phyloP scores from a whole-genome alignment of 106 monocot genomes.

The Dioscorea zingiberensis region DNA sequence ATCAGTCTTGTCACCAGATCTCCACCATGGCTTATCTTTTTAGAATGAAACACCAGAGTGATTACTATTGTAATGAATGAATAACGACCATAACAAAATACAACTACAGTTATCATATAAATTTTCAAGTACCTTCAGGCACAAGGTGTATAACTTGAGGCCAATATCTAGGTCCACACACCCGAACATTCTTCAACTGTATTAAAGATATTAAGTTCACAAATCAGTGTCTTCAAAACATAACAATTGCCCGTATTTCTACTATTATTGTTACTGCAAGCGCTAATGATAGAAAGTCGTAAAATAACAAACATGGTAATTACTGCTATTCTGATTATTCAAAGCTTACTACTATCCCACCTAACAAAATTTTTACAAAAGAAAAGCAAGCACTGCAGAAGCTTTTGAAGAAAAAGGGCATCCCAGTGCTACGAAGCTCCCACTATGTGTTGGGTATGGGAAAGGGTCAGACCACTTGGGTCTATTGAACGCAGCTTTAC shows the following conservation, averaged over 20 bases:
- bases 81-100: no score
- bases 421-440: no score
- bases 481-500: no score
- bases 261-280: no score
- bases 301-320: background rate
- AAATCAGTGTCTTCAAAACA: no score
- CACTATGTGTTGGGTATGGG: no score
- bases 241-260: no score
- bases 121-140: slow-evolving; percentile 62
- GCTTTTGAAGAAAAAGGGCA: background rate
- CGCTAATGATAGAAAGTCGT: background rate
- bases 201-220: background rate
- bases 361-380: background rate
- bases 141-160: slow-evolving; percentile 63
- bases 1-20: slow-evolving; percentile 52
- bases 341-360: background rate
- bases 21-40: slow-evolving; percentile 83
- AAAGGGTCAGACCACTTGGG: no score
- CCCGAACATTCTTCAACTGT: slow-evolving; percentile 77
- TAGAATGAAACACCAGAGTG: background rate
- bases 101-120: background rate
- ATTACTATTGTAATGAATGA: no score
- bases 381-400: background rate
- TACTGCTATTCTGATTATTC: background rate
- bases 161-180: slow-evolving; percentile 99